Base-by-base conservation (phyloP, 768 basidiomycete species). In the Boletus rubropictus region DNA sequence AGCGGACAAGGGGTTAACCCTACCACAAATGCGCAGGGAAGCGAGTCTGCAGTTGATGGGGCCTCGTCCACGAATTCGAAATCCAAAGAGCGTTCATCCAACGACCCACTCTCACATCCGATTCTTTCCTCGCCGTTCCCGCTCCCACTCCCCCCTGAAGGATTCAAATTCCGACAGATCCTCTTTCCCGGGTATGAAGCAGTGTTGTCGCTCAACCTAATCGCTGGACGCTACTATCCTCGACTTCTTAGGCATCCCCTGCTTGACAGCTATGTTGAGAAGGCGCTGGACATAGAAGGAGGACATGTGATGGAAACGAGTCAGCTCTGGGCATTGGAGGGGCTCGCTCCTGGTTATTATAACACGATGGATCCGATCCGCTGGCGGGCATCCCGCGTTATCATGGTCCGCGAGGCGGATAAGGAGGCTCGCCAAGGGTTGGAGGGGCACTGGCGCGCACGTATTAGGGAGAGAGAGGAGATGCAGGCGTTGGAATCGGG, bases 201-300 rank as follows among this genome's bases (percentile, higher is more conserved):
- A 14, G 76, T 85, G 17, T 52, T 89, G n/a, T 80, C 80, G 3
- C 71, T 90, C 34, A 77, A 80, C 29, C 69, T 89, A 39, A 73
- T 93, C 50, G 80, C 80, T 27, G 90, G 90, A 27, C 74, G 90
- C 46, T 92, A 92, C 62, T 92, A 92, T 60, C 85, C 89, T 5
- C 69, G 73, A 6, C 71, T 92, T 29, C 72, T 89, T 20, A 59
- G 69, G 18, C 86, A 89, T 57, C 85, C 85, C 1, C 69, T 82
- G 29, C 65, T 89, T 17, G 64, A 63, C 11, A 62, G 67, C 4
- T 55, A 54, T 18, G 57, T 85, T 3, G 57, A 67, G 25, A 56
- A 67, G 14, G 76, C 76, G 11, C 55, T 77, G 35, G 48, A 61
- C 29, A 56, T 62, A 10, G 68, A 71, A 12, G 54, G 63, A 6